Base-by-base conservation (phyloP, 2,329 filamentous ascomycete species). In the Penicillium sp. region DNA sequence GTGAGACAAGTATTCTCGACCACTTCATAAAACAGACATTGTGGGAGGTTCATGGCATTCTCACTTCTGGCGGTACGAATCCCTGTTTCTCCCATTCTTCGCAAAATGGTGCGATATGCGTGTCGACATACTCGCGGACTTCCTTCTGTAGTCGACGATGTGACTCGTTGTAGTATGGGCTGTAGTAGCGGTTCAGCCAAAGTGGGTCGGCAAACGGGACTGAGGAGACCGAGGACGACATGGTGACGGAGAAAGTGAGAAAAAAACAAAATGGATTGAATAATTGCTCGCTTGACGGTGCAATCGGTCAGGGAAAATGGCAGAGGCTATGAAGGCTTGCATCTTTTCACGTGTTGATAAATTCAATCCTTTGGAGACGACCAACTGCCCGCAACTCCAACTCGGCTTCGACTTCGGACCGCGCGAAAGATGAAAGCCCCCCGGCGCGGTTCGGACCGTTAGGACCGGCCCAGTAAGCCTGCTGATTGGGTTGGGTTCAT, bases 11-110 rank as follows among this genome's bases (percentile, higher is more conserved):
- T 10, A 31, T 5, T 28, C 25, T 6, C 6, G 6, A 6, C 25
- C 25, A 4, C 25, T 5, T 28, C 31, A 49, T 34, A n/a, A 17
- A 49, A 15, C 31, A 6, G 25, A 7, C 4, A 2, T 14, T 43
- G n/a, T 22, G 5, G 15, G 28, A 17, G 47, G 2, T 31, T 31
- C 34, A 5, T 12, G 49, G 8, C 12, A 6, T 31, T 14, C 61
- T 25, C 59, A 72, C 71, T 54, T 73, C 72, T 0, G 65, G 61
- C 5, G 69, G 69, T 1, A 71, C 64, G 39, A 54, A 54, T 0
- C 64, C 68, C 7, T 68, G 38, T 17, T 66, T 63, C 47, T 71
- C 69, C 69, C 69, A 71, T 43, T 70, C 59, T 22, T 67, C 69
- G 31, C 64, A 69, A 28, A 64, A 68, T 0, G 70, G 70, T 1